Evolutionary conservation across 2,329 filamentous ascomycete species (phyloP), one percentile per base, ranked within the genome.

Genomic region (Helminthosporium solani): DNA sequence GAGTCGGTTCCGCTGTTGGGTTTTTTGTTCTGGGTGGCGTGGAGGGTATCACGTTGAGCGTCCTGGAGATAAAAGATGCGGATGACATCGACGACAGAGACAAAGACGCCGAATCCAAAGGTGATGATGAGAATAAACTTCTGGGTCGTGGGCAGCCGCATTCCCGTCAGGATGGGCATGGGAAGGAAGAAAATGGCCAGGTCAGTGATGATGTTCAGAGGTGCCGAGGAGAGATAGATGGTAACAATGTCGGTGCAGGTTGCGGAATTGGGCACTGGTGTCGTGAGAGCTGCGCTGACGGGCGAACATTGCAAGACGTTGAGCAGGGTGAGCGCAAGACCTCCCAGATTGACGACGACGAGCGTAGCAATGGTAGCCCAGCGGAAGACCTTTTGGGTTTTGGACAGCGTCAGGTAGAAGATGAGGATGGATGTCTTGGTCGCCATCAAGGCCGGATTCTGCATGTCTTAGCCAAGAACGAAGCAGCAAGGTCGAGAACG

Each of bases 381-480:
- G 48, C 87, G 83, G 54, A 96, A 85, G 40, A 91, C 76, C 52
- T 83, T 82, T 56, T 95, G 84, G 48, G 89, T 87, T 59, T 85
- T 86, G 20, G 89, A 88, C 38, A 96, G 78, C 33, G 86, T 85
- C 40, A 96, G 78, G 71, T 95, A 96, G 70, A 96, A 96, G 42
- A 94, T 79, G 47, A 96, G 78, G 58, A 96, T 88, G n/a, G 90
- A 95, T 0, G 88, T 90, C 72, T 96, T 96, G 40, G 89, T 90
- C 2, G 87, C 84, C 88, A 95, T 95, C 45, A 96, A 77, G 3
- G 88, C 86, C 11, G 90, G 90, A 64, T 96, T 95, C 84, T 91
- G 60, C n/a, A 40, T 42, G 47, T 53, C 35, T 65, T 43, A 67
- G 49, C 40, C 39, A 9, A 40, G 33, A 40, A 14, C 39, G 4